Evolutionary conservation across 2,329 filamentous ascomycete genomes (phyloP).

Genomic region (Talaromyces sp.): DNA sequence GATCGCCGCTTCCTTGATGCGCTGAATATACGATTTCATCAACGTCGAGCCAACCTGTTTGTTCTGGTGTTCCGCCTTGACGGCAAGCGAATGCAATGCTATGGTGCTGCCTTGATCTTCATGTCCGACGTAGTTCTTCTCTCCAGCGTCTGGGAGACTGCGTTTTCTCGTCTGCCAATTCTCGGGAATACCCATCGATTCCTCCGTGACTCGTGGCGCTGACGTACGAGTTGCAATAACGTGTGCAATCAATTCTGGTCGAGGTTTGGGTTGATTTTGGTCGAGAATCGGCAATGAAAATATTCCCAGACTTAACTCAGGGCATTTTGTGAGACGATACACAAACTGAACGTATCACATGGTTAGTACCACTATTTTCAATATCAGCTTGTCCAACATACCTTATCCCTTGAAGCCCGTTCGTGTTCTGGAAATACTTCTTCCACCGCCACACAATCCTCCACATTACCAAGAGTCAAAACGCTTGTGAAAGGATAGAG

Average conservation of each 20-base stretch:
- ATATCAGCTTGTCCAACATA: conserved; percentile 27
- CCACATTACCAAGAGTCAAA: conserved; percentile 53
- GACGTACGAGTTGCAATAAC: conserved; percentile 68
- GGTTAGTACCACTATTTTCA: not conserved
- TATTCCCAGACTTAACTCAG: conserved; percentile 72
- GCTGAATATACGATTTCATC: conserved; percentile 70
- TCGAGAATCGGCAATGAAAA: conserved; percentile 59
- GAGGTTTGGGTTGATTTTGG: conserved; percentile 55
- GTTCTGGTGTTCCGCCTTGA: conserved; percentile 68
- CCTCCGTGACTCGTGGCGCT: conserved; percentile 61
- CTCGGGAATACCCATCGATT: conserved; percentile 67
- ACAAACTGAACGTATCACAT: conserved; percentile 8
- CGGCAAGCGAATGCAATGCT: conserved; percentile 75
- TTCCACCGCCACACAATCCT: conserved; percentile 55
- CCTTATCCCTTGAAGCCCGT: conserved; percentile 56
- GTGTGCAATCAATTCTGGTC: conserved; percentile 66
- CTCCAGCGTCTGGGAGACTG: conserved; percentile 27
- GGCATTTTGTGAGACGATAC: conserved; percentile 69
- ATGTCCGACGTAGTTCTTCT: conserved; percentile 57
- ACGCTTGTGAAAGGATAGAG: conserved; percentile 70
- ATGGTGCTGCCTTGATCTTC: conserved; percentile 68
- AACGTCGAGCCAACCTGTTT: conserved; percentile 69
- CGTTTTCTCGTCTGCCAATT: conserved; percentile 55
- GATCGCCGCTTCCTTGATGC: conserved; percentile 64
- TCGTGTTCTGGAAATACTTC: conserved; percentile 56